Percentiles rank a stretch among this genome's conserved stretches.
These are phyloP conservation scores for Diplodia seriata DNA, from an alignment of 2,329 filamentous ascomycete genomes.

Conservation along the genomic window DNA sequence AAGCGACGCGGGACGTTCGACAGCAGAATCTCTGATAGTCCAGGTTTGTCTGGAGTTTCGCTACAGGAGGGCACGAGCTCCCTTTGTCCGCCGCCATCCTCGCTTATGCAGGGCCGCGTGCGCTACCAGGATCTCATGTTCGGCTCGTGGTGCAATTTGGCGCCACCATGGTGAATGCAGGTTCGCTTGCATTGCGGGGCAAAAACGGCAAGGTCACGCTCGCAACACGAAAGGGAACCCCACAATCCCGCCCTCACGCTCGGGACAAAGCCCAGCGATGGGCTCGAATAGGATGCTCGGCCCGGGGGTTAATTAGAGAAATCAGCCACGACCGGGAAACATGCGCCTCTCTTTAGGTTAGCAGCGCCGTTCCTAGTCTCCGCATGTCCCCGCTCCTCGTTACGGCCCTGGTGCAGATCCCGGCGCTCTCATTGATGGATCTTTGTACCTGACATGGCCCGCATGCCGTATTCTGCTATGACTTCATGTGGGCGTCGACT, in stretches of 20 bases:
- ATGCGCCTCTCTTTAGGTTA: constrained; percentile 15
- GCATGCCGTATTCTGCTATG: constrained; percentile 21
- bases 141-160: constrained; percentile 18
- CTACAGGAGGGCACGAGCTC: neutral
- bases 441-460: constrained; percentile 20
- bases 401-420: constrained; percentile 10
- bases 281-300: constrained; percentile 4
- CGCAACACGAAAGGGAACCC: constrained; percentile 10
- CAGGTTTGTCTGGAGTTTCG: neutral
- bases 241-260: neutral
- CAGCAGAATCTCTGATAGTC: neutral
- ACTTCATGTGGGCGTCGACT: constrained; percentile 12
- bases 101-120: constrained; percentile 1
- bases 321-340: neutral
- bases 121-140: neutral
- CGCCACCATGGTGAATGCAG: constrained; percentile 24
- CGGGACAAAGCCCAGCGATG: constrained; percentile 23
- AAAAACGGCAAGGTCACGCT: neutral
- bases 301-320: neutral
- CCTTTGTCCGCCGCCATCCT: neutral
- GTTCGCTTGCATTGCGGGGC: constrained; percentile 22
- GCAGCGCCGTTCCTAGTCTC: constrained; percentile 2
- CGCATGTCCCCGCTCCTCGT: neutral
- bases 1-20: neutral
- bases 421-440: constrained; percentile 27